A percentile compares a stretch with the other conserved stretches of the same genome.
Conservation (phyloP, 805 yeast species). For the Saccharomyces kudriavzevii region DNA sequence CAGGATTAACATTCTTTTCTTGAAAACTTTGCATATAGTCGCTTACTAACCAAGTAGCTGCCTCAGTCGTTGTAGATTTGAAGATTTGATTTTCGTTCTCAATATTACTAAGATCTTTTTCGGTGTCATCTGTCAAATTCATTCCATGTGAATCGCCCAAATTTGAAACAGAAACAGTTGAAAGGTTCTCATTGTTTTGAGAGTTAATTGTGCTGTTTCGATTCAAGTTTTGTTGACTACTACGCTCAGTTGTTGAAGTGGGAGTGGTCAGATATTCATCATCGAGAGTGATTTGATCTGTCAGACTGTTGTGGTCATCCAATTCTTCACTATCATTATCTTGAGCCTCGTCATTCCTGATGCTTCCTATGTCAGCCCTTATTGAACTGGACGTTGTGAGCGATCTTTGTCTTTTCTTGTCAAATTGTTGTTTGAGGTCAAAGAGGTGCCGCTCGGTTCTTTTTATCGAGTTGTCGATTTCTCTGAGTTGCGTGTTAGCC, state of each 20-base stretch:
- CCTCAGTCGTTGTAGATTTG: slow-evolving; percentile 14
- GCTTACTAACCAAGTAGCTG: slow-evolving; percentile 31
- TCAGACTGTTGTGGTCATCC: neutral
- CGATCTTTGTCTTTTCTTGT: slow-evolving; percentile 2
- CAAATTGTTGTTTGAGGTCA: slow-evolving; percentile 20
- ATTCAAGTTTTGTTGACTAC: neutral
- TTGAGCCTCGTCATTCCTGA: neutral
- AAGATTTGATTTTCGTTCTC: neutral
- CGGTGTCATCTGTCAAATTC: neutral
- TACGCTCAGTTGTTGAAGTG: neutral
- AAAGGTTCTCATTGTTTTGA: neutral
- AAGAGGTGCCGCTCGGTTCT: slow-evolving; percentile 21
- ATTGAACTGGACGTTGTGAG: neutral
- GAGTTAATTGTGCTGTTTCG: neutral
- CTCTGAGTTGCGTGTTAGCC: slow-evolving; percentile 28
- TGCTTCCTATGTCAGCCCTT: neutral
- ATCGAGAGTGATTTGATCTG: neutral
- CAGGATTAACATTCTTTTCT: slow-evolving; percentile 19
- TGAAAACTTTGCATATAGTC: slow-evolving; percentile 30
- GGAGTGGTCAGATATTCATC: neutral
- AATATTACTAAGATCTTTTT: neutral
- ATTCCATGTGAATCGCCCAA: neutral
- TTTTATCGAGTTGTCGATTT: slow-evolving; percentile 24
- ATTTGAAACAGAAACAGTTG: neutral
- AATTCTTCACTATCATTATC: neutral